phyloP scores from a whole-genome alignment of 2,329 filamentous ascomycete species.

The Corynespora cassiicola region DNA sequence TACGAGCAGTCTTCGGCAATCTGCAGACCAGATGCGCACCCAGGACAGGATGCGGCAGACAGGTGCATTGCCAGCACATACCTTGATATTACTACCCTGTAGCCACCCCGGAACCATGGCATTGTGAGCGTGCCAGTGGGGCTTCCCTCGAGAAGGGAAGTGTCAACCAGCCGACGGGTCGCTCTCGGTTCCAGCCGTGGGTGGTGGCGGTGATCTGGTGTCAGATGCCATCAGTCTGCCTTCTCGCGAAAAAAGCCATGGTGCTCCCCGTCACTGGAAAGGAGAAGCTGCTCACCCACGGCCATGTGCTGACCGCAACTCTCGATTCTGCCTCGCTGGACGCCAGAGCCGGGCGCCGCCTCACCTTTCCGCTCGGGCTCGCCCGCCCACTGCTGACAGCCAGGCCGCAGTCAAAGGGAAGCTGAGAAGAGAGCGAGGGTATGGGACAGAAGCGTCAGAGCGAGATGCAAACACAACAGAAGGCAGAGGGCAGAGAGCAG shows the following conservation, averaged over 20 bases:
- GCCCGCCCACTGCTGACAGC: not conserved
- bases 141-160: not conserved
- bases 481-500: not conserved
- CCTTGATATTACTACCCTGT: slow-evolving; percentile 12
- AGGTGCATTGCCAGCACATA: slow-evolving; percentile 31
- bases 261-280: not conserved
- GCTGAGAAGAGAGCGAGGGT: not conserved
- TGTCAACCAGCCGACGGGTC: slow-evolving; percentile 1
- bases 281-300: slow-evolving; percentile 5
- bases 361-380: slow-evolving; percentile 2
- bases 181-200: slow-evolving; percentile 9
- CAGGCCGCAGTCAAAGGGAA: not conserved
- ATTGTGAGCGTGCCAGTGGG: slow-evolving; percentile 5
- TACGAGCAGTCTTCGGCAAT: slow-evolving; percentile 9
- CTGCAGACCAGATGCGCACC: slow-evolving; percentile 5
- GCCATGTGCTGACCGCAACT: slow-evolving; percentile 25
- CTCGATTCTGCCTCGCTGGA: slow-evolving; percentile 32
- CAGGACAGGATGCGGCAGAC: slow-evolving; percentile 16
- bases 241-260: not conserved
- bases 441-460: not conserved
- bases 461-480: too few species aligned
- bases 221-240: slow-evolving; percentile 12
- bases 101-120: slow-evolving; percentile 6
- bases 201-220: slow-evolving; percentile 17
- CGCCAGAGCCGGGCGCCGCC: slow-evolving; percentile 9